Base-by-base conservation (phyloP, 2,329 filamentous ascomycete species). In the Dothiorella sarmentorum region DNA sequence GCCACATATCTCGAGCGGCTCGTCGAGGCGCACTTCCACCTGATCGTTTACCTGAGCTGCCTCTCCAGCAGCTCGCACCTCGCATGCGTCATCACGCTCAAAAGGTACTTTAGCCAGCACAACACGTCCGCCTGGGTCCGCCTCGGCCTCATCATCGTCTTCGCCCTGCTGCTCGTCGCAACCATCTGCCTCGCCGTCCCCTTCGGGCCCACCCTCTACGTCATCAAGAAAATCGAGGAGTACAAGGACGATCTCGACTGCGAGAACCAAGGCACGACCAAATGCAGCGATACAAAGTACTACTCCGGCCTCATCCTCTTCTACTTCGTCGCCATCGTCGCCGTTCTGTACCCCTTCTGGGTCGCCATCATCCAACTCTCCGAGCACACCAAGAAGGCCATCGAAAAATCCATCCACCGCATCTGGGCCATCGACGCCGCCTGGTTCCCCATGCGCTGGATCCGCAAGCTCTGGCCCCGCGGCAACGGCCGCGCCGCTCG, bases 21-120 rank as follows among this genome's bases (percentile, higher is more conserved):
- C 11, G 5, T 13, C 6, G 24, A 33, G 4, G 31, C 13, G 15
- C 35, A 55, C 9, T 38, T 42, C 15, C 33, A 55, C 13, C n/a
- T 71, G 3, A 65, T 68, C 38, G 63, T 71, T 15, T 69, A 70
- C 62, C 63, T 69, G 27, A 70, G 69, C 57, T 67, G 67, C 1
- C 61, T 71, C 0, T 69, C 67, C 0, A 68, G 64, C 7, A 68
- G 66, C 5, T 69, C 68, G 0, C 68, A 71, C 29, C 67, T 71
- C 27, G 69, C 69, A 18, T 67, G 67, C 1, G 63, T 71, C 27
- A 67, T 71, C 42, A 70, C 68, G 2, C 60, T 70, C 2, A 67
- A 67, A 31, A 70, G 67, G 42, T 70, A 70, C 61, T 69, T 71
- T 44, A 61, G 61, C 5, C 65, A 64, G 10, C 69, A 70, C 58